Evolutionary conservation across 805 yeast genomes (phyloP).

Genomic region (Barnettozyma sucrosica): DNA sequence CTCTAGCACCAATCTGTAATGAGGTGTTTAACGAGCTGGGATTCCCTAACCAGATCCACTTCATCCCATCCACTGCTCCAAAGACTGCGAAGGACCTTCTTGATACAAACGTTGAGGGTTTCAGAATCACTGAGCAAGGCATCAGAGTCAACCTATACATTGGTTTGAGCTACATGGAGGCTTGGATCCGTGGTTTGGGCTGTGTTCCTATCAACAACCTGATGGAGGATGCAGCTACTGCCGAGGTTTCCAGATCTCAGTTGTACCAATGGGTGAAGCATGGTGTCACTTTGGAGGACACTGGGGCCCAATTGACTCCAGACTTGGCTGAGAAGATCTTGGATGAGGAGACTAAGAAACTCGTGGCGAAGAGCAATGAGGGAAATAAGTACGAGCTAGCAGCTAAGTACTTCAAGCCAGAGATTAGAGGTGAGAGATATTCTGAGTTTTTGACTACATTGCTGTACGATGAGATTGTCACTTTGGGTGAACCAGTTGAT

Average conservation of each 20-base stretch:
- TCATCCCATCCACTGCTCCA: constrained; percentile 38
- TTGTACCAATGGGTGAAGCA: constrained; percentile 81
- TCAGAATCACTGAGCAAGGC: constrained; percentile 63
- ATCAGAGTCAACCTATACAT: constrained; percentile 66
- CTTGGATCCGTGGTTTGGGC: constrained; percentile 80
- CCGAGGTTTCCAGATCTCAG: constrained; percentile 80
- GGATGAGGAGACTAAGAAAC: constrained; percentile 55
- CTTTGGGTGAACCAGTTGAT: constrained; percentile 27
- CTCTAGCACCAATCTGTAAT: constrained; percentile 67
- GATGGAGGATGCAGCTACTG: constrained; percentile 91
- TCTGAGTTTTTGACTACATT: constrained; percentile 73
- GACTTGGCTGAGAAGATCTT: constrained; percentile 51
- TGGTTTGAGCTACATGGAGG: constrained; percentile 77
- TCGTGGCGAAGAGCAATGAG: constrained; percentile 36
- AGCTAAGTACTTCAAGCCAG: constrained; percentile 63
- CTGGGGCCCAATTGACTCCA: constrained; percentile 53
- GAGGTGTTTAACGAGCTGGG: constrained; percentile 74
- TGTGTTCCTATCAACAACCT: constrained; percentile 81
- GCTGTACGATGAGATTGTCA: constrained; percentile 59
- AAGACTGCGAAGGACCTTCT: constrained; percentile 52
- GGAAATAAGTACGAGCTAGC: constrained; percentile 66
- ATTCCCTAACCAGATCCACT: constrained; percentile 68
- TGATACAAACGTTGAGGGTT: constrained; percentile 58
- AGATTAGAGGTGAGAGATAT: constrained; percentile 63
- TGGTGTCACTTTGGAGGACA: constrained; percentile 50